A percentile compares a stretch with the other conserved stretches of the same genome.
phyloP scores from a whole-genome alignment of 129 eudicot genomes.

The Ambrosia artemisiifolia region DNA sequence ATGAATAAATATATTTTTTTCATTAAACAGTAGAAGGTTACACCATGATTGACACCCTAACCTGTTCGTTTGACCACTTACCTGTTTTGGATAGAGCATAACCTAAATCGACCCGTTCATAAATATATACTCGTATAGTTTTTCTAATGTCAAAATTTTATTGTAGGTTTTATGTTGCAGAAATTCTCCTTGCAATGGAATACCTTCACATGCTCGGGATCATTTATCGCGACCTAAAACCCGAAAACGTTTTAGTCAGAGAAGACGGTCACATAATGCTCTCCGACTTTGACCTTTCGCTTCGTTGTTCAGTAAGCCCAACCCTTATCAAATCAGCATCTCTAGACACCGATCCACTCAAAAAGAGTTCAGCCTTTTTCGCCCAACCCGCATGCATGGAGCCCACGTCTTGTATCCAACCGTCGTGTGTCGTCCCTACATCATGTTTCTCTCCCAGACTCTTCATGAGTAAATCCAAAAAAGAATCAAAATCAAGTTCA shows the following conservation, averaged over 20 bases:
- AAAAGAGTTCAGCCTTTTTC: conserved; percentile 42
- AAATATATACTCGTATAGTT: neutral
- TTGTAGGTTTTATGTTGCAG: conserved; percentile 83
- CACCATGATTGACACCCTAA: too few species aligned
- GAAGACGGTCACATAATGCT: conserved; percentile 96
- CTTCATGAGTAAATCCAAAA: conserved; percentile 66
- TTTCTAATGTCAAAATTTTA: neutral
- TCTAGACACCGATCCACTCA: conserved; percentile 38
- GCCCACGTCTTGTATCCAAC: conserved; percentile 69
- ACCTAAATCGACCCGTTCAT: neutral
- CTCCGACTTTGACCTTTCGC: conserved; percentile 79
- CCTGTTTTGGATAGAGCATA: neutral
- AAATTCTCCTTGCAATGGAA: conserved; percentile 81
- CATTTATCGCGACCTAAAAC: conserved; percentile 78
- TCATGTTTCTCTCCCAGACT: conserved; percentile 68
- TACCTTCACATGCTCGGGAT: conserved; percentile 98
- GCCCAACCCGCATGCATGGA: conserved; percentile 68
- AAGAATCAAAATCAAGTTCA: conserved; percentile 38
- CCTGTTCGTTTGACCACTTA: too few species aligned
- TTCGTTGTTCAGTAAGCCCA: conserved; percentile 78
- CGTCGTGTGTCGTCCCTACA: conserved; percentile 67
- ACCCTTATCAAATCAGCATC: conserved; percentile 65
- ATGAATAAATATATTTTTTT: too few species aligned
- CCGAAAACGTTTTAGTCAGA: conserved; percentile 84
- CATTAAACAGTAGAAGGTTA: too few species aligned